phyloP scores from a whole-genome alignment of 345 rosid species.

The Pugionium dolabratum region DNA sequence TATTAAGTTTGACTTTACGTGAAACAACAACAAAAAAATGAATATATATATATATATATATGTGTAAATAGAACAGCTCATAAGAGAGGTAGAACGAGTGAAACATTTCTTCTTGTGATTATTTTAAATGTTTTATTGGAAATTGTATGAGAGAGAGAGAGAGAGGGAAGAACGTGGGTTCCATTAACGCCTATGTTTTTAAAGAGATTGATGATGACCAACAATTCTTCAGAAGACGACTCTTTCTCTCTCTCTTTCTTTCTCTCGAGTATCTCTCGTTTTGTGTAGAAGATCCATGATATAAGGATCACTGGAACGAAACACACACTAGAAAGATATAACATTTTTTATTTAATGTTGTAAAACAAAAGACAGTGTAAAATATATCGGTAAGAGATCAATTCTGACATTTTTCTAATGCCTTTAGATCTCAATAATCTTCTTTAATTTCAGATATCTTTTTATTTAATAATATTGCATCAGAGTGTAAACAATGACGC shows the following conservation, averaged over 20 bases:
- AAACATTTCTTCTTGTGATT: constrained; percentile 17
- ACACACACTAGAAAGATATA: not conserved
- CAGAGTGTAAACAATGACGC: not conserved
- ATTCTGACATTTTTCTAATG: constrained; percentile 13
- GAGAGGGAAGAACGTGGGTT: constrained; percentile 38
- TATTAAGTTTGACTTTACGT: constrained; percentile 39
- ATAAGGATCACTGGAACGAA: not conserved
- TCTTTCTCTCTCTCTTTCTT: too few relatives aligned
- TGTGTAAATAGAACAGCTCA: constrained; percentile 18
- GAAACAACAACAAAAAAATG: constrained; percentile 25
- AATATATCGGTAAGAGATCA: constrained; percentile 1
- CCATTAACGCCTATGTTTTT: constrained; percentile 31
- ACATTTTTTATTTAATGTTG: not conserved
- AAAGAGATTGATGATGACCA: constrained; percentile 4
- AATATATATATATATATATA: not conserved
- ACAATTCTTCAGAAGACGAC: not conserved
- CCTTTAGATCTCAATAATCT: not conserved
- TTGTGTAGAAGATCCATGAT: constrained; percentile 24
- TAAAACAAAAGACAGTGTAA: not conserved
- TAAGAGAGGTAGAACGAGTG: constrained; percentile 31
- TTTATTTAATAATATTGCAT: not conserved
- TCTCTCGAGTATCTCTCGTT: constrained; percentile 12
- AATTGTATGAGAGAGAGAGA: constrained; percentile 25
- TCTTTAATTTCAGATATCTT: not conserved
- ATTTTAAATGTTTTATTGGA: constrained; percentile 29